Conservation (phyloP, 495 filamentous ascomycete genomes). For the Aspergillus mulundensis region DNA sequence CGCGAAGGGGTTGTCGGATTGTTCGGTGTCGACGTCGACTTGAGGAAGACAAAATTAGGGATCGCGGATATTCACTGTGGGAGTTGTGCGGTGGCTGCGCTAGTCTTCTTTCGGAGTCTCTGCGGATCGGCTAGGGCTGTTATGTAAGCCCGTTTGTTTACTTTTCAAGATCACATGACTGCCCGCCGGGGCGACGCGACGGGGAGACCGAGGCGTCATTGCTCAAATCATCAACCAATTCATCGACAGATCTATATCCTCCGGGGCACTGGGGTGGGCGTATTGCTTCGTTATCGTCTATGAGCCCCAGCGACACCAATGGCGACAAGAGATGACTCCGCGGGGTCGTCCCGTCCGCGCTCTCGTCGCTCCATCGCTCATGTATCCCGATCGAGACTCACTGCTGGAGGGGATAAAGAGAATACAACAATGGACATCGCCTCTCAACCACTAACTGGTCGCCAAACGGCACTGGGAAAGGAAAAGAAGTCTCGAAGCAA, state of each 20-base stretch:
- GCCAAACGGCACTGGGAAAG: constrained; percentile 36
- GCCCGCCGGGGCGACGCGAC: constrained; percentile 29
- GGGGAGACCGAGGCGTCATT: not conserved
- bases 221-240: not conserved
- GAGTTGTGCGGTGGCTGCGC: constrained; percentile 32
- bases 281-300: constrained; percentile 5
- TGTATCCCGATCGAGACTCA: constrained; percentile 50
- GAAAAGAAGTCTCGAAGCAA: constrained; percentile 86
- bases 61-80: constrained; percentile 37
- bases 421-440: constrained; percentile 64
- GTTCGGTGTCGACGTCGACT: constrained; percentile 39
- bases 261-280: not conserved
- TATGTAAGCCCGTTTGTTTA: constrained; percentile 38
- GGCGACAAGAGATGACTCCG: constrained; percentile 38
- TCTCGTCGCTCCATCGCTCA: constrained; percentile 76
- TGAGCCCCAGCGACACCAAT: constrained; percentile 20
- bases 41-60: constrained; percentile 40
- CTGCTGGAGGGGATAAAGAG: constrained; percentile 56
- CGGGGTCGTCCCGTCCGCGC: constrained; percentile 44
- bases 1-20: constrained; percentile 29
- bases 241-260: not conserved
- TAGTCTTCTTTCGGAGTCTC: constrained; percentile 33
- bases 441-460: constrained; percentile 23
- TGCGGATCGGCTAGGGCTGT: constrained; percentile 41
- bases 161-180: constrained; percentile 31